These are phyloP conservation scores for Fonsecaea erecta DNA, from an alignment of 2,329 filamentous ascomycete species.

Conservation along the genomic window DNA sequence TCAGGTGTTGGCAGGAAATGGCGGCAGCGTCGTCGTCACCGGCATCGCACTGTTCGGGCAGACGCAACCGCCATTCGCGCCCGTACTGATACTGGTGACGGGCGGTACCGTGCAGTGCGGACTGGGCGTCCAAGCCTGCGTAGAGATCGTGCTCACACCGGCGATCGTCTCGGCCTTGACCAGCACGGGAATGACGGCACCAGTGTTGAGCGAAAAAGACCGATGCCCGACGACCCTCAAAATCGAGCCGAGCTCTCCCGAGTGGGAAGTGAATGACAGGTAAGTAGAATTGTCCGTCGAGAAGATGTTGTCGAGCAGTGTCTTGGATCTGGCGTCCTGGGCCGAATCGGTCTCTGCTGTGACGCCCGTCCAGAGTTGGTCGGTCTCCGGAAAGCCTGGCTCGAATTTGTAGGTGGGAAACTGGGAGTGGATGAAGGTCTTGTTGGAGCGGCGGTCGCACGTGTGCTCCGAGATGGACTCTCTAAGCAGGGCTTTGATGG, in stretches of 20 bases:
- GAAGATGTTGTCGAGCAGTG: constrained; percentile 61
- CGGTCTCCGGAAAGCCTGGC: constrained; percentile 58
- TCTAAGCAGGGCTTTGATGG: constrained; percentile 63
- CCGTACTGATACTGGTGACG: constrained; percentile 27
- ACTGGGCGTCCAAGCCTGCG: constrained; percentile 30
- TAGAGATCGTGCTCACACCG: constrained; percentile 25
- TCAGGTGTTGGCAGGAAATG: constrained; percentile 17
- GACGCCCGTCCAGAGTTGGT: constrained; percentile 58
- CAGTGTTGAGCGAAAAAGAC: constrained; percentile 54
- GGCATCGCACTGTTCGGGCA: constrained; percentile 31
- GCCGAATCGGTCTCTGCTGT: constrained; percentile 55
- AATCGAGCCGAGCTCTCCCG: constrained; percentile 61
- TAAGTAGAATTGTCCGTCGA: constrained; percentile 52
- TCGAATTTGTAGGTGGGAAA: constrained; percentile 61
- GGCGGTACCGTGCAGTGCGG: constrained; percentile 33
- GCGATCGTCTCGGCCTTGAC: constrained; percentile 47
- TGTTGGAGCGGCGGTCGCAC: constrained; percentile 61
- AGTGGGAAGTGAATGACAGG: constrained; percentile 63
- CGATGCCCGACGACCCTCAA: constrained; percentile 54
- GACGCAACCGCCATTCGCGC: constrained; percentile 29
- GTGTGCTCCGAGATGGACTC: constrained; percentile 66
- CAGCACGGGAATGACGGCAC: constrained; percentile 58
- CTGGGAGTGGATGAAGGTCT: constrained; percentile 52
- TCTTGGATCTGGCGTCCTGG: constrained; percentile 53
- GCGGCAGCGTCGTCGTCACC: constrained; percentile 21